A percentile compares a stretch with the other conserved stretches of the same genome.
These are phyloP conservation scores for Apostasia ramifera DNA, from an alignment of 106 monocot species.

Conservation along the genomic window DNA sequence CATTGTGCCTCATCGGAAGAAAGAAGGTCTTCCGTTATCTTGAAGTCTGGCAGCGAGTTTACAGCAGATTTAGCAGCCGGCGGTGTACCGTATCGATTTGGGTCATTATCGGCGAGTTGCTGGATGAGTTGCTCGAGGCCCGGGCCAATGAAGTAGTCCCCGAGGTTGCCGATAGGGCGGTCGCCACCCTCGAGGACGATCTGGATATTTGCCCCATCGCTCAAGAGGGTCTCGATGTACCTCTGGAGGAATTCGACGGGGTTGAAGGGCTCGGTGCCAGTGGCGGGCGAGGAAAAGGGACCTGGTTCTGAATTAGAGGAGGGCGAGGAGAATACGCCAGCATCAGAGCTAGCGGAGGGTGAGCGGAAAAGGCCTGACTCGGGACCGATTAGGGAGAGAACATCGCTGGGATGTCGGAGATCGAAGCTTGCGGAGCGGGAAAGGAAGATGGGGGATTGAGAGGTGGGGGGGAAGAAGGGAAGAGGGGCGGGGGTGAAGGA, in stretches of 20 bases:
- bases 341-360: too few relatives aligned
- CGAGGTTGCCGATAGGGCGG: conserved; percentile 54
- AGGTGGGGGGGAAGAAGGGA: conserved; percentile 3
- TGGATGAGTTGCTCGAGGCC: conserved; percentile 79
- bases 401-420: conserved; percentile 18
- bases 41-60: conserved; percentile 36
- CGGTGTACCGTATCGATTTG: conserved; percentile 46
- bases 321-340: neutral
- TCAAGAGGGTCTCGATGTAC: conserved; percentile 26
- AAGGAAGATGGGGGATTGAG: conserved; percentile 1
- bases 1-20: conserved; percentile 56
- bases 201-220: conserved; percentile 66
- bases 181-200: conserved; percentile 63
- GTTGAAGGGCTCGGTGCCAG: conserved; percentile 19
- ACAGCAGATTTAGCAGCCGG: conserved; percentile 65
- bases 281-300: neutral
- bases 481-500: conserved; percentile 13
- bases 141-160: conserved; percentile 77
- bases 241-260: conserved; percentile 31
- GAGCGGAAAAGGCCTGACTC: too few relatives aligned
- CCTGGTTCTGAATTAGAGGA: neutral
- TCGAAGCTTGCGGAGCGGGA: conserved; percentile 11
- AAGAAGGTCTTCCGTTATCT: conserved; percentile 32
- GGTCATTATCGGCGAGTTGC: conserved; percentile 43
- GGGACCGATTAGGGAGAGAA: conserved; percentile 14